These are phyloP conservation scores for Gryganskiella cystojenkinii DNA, from an alignment of 192 early-diverging fungal genomes.

Conservation along the genomic window DNA sequence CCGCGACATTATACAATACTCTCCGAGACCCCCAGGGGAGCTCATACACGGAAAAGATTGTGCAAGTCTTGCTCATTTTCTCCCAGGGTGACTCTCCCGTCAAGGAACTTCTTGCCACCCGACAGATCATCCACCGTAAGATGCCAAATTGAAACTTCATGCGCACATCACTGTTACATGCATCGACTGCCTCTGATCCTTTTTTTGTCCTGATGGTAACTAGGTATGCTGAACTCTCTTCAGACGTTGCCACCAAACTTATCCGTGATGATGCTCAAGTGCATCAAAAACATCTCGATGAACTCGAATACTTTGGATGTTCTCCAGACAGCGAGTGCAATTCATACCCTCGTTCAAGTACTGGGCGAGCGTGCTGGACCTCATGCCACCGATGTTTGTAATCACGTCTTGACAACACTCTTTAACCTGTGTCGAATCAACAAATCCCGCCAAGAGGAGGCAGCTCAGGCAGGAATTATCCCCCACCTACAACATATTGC, in stretches of 20 bases:
- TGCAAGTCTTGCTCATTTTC: conserved; percentile 62
- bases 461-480: conserved; percentile 65
- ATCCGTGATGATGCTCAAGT: conserved; percentile 64
- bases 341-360: conserved; percentile 58
- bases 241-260: conserved; percentile 48
- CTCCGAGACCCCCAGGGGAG: conserved; percentile 52
- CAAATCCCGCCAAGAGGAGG: conserved; percentile 64
- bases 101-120: conserved; percentile 61
- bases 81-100: conserved; percentile 64
- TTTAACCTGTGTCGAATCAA: conserved; percentile 72
- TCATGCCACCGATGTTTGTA: conserved; percentile 55
- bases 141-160: no score
- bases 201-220: neutral
- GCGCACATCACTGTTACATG: neutral
- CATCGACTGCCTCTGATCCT: neutral
- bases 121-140: conserved; percentile 55
- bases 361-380: conserved; percentile 39
- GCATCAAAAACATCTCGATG: conserved; percentile 72
- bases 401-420: conserved; percentile 67
- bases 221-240: conserved; percentile 58
- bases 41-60: conserved; percentile 57
- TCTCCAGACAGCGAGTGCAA: conserved; percentile 58
- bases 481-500: conserved; percentile 64
- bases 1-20: conserved; percentile 47
- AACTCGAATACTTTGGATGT: conserved; percentile 62